A percentile compares a stretch with the other conserved stretches of the same genome.
Conservation (phyloP, 352 stramenopile species). For the Phytophthora agathidicida region DNA sequence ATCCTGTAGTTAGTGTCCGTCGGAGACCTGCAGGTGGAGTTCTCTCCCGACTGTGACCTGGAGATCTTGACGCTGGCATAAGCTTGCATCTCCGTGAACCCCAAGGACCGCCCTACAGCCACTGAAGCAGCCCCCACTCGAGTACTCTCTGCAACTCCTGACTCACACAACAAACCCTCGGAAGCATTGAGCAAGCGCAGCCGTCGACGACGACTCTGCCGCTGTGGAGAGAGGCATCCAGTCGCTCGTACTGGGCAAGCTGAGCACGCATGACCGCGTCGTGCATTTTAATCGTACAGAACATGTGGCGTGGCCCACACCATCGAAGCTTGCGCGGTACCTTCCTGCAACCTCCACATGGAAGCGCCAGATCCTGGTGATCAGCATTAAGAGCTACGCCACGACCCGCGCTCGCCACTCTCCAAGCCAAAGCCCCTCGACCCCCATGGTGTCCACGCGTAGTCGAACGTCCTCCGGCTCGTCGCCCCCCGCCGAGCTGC, state of each 20-base stretch:
- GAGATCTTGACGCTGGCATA: conserved; percentile 34
- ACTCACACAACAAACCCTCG: background rate
- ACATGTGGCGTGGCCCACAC: conserved; percentile 7
- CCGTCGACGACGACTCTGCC: background rate
- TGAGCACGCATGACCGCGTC: background rate
- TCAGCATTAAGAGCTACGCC: conserved; percentile 21
- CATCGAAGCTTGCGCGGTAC: conserved; percentile 17
- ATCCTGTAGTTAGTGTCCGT: conserved; percentile 48
- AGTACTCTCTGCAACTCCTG: too few species aligned
- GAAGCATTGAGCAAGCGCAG: background rate
- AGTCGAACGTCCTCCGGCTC: conserved; percentile 48
- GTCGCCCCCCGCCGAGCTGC: conserved; percentile 21
- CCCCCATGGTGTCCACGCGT: conserved; percentile 61
- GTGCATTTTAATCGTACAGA: too few species aligned
- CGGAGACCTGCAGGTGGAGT: conserved; percentile 42
- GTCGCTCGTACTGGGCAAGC: background rate
- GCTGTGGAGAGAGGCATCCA: background rate
- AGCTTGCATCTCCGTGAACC: conserved; percentile 44
- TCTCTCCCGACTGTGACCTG: conserved; percentile 32
- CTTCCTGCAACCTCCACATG: conserved; percentile 35
- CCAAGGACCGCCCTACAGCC: conserved; percentile 38
- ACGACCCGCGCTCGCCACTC: background rate
- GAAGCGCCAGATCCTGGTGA: conserved; percentile 18
- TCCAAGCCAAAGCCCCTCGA: background rate
- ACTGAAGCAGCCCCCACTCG: too few species aligned